Conservation (phyloP, 2,329 filamentous ascomycete genomes). For the Phaeomoniella chlamydospora region DNA sequence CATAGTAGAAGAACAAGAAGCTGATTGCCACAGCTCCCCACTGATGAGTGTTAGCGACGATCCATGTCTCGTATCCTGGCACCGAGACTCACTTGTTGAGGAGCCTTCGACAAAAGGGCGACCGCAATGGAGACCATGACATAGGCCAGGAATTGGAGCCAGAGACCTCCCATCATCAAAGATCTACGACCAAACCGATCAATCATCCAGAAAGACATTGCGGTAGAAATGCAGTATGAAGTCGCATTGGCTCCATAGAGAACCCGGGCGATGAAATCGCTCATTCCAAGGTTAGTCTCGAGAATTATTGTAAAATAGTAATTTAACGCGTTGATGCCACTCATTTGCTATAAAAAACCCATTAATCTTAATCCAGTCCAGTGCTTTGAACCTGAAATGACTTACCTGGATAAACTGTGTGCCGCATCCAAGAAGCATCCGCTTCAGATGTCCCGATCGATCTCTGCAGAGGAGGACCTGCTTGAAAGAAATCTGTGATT, state of each 20-base stretch:
- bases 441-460: constrained; percentile 34
- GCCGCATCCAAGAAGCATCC: constrained; percentile 37
- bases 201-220: constrained; percentile 31
- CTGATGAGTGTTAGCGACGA: too few species aligned
- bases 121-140: constrained; percentile 37
- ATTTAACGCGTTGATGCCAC: too few species aligned
- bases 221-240: constrained; percentile 32
- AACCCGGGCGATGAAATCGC: constrained; percentile 35
- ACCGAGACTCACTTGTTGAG: too few species aligned
- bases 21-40: constrained; percentile 19
- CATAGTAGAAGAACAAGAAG: constrained; percentile 40
- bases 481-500: constrained; percentile 34
- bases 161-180: constrained; percentile 42
- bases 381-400: constrained; percentile 19
- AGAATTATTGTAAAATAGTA: too few species aligned
- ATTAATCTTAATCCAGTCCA: too few species aligned
- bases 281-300: constrained; percentile 40
- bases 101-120: too few species aligned
- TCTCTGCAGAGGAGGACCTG: constrained; percentile 34
- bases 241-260: constrained; percentile 40
- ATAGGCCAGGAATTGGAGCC: constrained; percentile 38
- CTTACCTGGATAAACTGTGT: constrained; percentile 36
- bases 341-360: too few species aligned
- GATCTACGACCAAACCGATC: constrained; percentile 41
- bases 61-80: constrained; percentile 23